These are phyloP conservation scores for Paraconiothyrium sp. DNA, from an alignment of 2,329 filamentous ascomycete genomes.

Conservation along the genomic window DNA sequence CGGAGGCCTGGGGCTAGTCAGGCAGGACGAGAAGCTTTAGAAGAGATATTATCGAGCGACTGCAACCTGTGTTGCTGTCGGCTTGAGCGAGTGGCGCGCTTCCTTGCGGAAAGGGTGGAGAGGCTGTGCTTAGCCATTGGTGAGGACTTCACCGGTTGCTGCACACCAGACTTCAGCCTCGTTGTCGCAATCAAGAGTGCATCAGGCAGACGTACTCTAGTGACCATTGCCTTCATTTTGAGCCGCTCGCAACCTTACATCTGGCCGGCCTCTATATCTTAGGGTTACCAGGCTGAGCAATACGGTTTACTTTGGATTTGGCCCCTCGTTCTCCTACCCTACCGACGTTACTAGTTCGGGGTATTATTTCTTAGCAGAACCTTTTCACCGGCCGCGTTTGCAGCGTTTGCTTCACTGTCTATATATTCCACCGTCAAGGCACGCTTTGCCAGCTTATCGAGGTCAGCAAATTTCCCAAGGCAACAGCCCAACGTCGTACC, in stretches of 20 bases:
- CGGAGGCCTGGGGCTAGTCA: conserved; percentile 1
- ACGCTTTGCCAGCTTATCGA: background rate
- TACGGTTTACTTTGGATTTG: conserved; percentile 6
- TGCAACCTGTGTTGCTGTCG: background rate
- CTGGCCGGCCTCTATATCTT: background rate
- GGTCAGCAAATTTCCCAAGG: background rate
- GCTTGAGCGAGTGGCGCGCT: conserved; percentile 15
- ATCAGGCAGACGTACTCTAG: conserved; percentile 16
- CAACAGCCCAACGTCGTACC: conserved; percentile 7
- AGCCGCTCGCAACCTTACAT: conserved; percentile 9
- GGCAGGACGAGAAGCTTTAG: background rate
- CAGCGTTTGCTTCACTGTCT: background rate
- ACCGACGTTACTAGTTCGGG: conserved; percentile 1
- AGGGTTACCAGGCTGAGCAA: conserved; percentile 10
- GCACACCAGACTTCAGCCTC: conserved; percentile 14
- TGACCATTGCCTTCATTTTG: background rate
- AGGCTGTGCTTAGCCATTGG: conserved; percentile 18
- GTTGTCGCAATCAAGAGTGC: conserved; percentile 9
- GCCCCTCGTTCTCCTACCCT: background rate
- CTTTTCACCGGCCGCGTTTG: conserved; percentile 6
- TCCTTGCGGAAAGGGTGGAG: conserved; percentile 1
- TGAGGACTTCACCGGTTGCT: conserved; percentile 16
- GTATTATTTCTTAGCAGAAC: background rate
- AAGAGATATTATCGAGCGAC: conserved; percentile 12
- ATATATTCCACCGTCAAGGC: background rate